Base-by-base conservation (phyloP, 1,139 yeast genomes). In the Protomyces inundatus region DNA sequence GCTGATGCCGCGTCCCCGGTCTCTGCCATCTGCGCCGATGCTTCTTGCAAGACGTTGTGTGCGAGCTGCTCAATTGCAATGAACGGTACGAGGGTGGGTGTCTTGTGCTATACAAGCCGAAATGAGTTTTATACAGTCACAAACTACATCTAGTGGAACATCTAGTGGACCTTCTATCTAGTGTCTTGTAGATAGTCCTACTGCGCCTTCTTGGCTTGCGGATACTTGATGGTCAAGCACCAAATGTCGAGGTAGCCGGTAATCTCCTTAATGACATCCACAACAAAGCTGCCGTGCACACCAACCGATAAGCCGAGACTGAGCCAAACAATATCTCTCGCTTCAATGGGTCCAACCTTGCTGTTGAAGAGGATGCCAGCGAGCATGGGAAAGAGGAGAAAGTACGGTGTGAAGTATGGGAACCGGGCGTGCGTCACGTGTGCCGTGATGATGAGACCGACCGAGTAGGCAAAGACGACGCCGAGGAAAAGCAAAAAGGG, bases 401-500 rank as follows among this genome's bases (percentile, higher is more conserved):
- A 64, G 56, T 58, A 58, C 1, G 62, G 62, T 36, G 75, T 75
- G 74, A 77, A 73, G 65, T 70, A 71, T 34, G 95, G 95, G 77
- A 85, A 87, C 16, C 77, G 75, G 72, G 86, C 90, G 60, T 82
- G 74, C 40, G 93, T 86, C 70, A 87, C 81, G 74, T 87, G 95
- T 14, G 87, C 87, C 68, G 86, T 77, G 69, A 87, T 87, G 54
- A 78, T 74, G 35, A 77, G 71, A 1, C 81, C 78, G 6, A 80
- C 76, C 68, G 86, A 83, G 70, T 93, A 80, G 9, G 91, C 93
- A 65, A 87, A 90, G 9, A 82, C 77, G 70, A 85, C 85, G 4
- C 93, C 88, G 68, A 84, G 80, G 3, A 87, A 80, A 64, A 86
- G 72, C 23, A 84, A 79, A 72, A 84, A 79, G 30, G 89, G 81